Conservation (phyloP, 345 rosid genomes). For the Pistacia integerrima region DNA sequence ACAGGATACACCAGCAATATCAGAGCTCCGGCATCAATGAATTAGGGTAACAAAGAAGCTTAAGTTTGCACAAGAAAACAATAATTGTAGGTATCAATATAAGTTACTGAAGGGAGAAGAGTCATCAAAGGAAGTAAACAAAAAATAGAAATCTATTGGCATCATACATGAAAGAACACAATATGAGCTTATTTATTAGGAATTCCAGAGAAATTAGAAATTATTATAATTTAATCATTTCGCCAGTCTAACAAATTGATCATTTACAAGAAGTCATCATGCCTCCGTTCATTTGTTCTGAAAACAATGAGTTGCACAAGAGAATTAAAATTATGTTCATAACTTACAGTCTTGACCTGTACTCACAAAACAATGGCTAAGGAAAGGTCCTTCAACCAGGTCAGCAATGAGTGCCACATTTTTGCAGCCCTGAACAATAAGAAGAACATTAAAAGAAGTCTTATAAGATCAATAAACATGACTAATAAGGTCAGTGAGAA, state of each 20-base stretch:
- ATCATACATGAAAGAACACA: not conserved
- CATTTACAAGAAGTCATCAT: conserved; percentile 20
- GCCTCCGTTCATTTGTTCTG: not conserved
- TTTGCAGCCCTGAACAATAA: conserved; percentile 8
- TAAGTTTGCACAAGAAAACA: not conserved
- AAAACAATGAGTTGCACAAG: conserved; percentile 6
- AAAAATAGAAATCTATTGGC: not conserved
- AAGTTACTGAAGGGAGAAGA: not conserved
- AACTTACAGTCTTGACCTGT: conserved; percentile 16
- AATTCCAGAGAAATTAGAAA: conserved; percentile 10
- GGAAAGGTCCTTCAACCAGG: conserved; percentile 17
- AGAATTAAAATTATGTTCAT: conserved; percentile 10
- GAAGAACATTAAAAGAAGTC: conserved; percentile 2
- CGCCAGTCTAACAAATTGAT: conserved; percentile 13
- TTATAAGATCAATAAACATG: not conserved
- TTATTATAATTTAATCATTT: not conserved
- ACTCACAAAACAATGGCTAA: conserved; percentile 1
- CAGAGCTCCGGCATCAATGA: conserved; percentile 1
- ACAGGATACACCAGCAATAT: not conserved
- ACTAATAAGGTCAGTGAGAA: conserved; percentile 17
- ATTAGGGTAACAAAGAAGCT: not conserved
- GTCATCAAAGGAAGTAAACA: not conserved
- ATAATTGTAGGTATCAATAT: not conserved
- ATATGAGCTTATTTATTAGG: not conserved
- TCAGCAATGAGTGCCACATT: conserved; percentile 8